Conservation (phyloP, 2,329 filamentous ascomycete species). For the Cladophialophora immunda region DNA sequence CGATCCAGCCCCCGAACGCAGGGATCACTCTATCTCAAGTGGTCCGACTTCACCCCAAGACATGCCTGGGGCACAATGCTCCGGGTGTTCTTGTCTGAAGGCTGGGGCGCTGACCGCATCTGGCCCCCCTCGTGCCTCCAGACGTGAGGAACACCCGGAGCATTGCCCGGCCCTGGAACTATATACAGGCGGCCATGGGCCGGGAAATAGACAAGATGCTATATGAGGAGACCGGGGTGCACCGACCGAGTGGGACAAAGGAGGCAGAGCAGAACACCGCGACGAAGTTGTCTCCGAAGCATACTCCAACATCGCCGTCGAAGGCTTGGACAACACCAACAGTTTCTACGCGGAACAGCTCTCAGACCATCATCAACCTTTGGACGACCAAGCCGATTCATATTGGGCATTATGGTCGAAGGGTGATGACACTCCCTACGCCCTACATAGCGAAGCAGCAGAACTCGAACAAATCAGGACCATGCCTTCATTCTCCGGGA, state of each 20-base stretch:
- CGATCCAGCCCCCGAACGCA: too few species aligned
- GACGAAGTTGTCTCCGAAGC: too few species aligned
- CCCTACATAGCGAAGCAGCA: too few species aligned
- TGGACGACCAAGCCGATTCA: too few species aligned
- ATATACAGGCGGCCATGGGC: conserved; percentile 35
- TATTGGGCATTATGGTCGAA: too few species aligned
- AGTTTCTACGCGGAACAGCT: too few species aligned
- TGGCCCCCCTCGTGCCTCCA: conserved; percentile 33
- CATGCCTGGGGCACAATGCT: conserved; percentile 39
- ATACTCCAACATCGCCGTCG: too few species aligned
- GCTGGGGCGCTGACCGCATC: conserved; percentile 31
- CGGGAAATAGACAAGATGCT: conserved; percentile 34
- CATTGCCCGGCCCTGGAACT: conserved; percentile 35
- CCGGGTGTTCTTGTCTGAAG: conserved; percentile 36
- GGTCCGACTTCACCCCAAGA: conserved; percentile 31
- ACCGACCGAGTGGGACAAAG: conserved; percentile 6
- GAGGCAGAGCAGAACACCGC: not conserved
- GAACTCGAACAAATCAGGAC: too few species aligned
- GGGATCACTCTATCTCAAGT: conserved; percentile 34
- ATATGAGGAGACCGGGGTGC: conserved; percentile 26
- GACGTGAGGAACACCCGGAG: conserved; percentile 10
- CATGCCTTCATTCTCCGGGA: too few species aligned
- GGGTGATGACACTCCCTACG: too few species aligned
- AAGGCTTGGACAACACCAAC: too few species aligned
- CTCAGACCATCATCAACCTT: too few species aligned